These are phyloP conservation scores for Malassezia brasiliensis DNA, from an alignment of 1,284 basidiomycete genomes.

Conservation along the genomic window DNA sequence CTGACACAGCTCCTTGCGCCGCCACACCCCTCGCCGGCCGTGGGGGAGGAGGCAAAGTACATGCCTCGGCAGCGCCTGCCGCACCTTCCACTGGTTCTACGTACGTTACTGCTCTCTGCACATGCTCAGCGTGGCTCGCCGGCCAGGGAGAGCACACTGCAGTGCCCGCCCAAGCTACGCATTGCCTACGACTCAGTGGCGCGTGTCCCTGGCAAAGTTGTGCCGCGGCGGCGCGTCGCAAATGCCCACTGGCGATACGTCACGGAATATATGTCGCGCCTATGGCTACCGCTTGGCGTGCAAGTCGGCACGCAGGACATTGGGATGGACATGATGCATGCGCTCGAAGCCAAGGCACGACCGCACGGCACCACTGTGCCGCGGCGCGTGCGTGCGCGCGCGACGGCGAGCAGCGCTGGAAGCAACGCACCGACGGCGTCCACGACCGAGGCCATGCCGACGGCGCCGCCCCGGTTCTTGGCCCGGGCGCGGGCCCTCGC, in stretches of 20 bases:
- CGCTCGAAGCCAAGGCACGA: background rate
- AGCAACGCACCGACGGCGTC: too few species aligned
- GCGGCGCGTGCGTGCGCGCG: background rate
- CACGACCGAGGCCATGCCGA: too few species aligned
- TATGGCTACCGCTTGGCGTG: background rate
- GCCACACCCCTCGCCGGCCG: slow-evolving; percentile 5
- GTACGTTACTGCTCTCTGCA: slow-evolving; percentile 1
- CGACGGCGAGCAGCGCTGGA: too few species aligned
- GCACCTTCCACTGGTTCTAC: slow-evolving; percentile 1
- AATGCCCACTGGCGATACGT: slow-evolving; percentile 20
- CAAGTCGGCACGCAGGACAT: background rate
- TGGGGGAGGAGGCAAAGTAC: slow-evolving; percentile 9
- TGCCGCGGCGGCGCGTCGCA: slow-evolving; percentile 10
- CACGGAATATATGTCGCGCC: slow-evolving; percentile 1
- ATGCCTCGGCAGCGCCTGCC: slow-evolving; percentile 10
- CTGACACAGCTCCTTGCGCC: background rate
- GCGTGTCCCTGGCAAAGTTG: slow-evolving; percentile 8
- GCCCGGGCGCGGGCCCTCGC: too few species aligned
- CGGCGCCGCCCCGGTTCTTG: too few species aligned
- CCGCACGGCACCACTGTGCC: background rate
- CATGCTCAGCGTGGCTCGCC: slow-evolving; percentile 1
- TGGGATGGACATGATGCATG: background rate
- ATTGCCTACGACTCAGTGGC: slow-evolving; percentile 1
- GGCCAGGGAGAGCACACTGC: slow-evolving; percentile 1
- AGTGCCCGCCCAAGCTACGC: slow-evolving; percentile 14